A percentile compares a stretch with the other conserved stretches of the same genome.
Conservation (phyloP, 1,139 yeast species). For the Pichia sp. region DNA sequence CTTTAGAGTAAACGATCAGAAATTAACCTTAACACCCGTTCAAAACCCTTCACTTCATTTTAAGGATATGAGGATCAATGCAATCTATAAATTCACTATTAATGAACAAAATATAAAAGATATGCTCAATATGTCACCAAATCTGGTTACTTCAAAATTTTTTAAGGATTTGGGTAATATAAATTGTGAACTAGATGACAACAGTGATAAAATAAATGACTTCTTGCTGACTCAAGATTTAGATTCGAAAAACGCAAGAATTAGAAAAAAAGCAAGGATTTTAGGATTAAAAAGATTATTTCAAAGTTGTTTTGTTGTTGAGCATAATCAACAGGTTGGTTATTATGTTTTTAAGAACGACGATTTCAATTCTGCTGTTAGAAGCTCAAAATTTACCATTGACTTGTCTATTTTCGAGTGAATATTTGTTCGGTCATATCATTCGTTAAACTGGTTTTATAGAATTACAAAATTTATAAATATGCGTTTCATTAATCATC, state of each 20-base stretch:
- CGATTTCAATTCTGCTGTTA: constrained; percentile 23
- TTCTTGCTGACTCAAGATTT: constrained; percentile 56
- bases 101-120: constrained; percentile 13
- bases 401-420: constrained; percentile 13
- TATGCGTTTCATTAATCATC: too few relatives aligned
- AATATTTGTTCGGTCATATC: too few relatives aligned
- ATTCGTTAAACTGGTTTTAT: too few relatives aligned
- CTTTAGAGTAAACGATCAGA: neutral
- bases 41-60: constrained; percentile 13
- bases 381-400: constrained; percentile 16
- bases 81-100: constrained; percentile 27
- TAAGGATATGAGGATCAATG: constrained; percentile 15
- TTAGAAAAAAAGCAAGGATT: constrained; percentile 25
- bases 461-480: too few relatives aligned
- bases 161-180: constrained; percentile 22
- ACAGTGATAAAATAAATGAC: constrained; percentile 30
- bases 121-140: constrained; percentile 9
- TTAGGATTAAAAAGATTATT: constrained; percentile 32
- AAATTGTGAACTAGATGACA: constrained; percentile 28
- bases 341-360: constrained; percentile 27
- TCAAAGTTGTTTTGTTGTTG: constrained; percentile 26
- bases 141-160: constrained; percentile 11
- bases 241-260: constrained; percentile 25
- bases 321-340: constrained; percentile 29
- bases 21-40: constrained; percentile 8